Percentiles rank a stretch among this genome's conserved stretches.
Conservation (phyloP, 768 basidiomycete species). For the Xerocomellus chrysenteron region DNA sequence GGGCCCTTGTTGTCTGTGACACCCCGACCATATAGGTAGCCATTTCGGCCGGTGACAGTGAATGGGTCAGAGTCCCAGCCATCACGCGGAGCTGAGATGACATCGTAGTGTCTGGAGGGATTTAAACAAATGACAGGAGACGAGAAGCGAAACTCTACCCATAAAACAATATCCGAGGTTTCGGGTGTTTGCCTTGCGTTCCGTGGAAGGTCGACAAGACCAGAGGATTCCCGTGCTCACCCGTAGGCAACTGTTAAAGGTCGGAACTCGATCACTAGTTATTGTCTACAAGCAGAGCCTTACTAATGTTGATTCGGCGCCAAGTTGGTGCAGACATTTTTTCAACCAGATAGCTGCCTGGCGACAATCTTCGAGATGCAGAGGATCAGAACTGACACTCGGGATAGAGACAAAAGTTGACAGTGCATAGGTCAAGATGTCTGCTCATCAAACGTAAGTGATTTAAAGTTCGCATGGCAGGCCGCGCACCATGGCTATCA, state of each 20-base stretch:
- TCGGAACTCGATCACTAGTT: neutral
- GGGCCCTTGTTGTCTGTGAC: conserved; percentile 97
- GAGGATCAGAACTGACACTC: conserved; percentile 71
- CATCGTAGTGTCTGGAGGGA: conserved; percentile 82
- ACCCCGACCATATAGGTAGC: conserved; percentile 88
- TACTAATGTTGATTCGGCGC: conserved; percentile 78
- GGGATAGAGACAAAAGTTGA: conserved; percentile 86
- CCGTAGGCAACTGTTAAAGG: conserved; percentile 63
- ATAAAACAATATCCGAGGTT: conserved; percentile 85
- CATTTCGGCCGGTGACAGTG: conserved; percentile 75
- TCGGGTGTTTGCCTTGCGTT: conserved; percentile 52
- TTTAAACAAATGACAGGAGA: neutral
- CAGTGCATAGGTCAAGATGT: conserved; percentile 75
- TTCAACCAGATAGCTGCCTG: conserved; percentile 93
- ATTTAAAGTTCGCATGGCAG: neutral
- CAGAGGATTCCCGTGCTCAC: conserved; percentile 78
- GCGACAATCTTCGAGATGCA: conserved; percentile 81
- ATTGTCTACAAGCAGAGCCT: conserved; percentile 17
- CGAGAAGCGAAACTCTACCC: conserved; percentile 47
- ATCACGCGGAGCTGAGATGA: conserved; percentile 74
- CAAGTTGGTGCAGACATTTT: conserved; percentile 84
- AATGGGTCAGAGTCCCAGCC: conserved; percentile 89
- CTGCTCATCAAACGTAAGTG: conserved; percentile 33
- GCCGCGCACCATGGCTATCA: conserved; percentile 22
- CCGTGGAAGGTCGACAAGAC: conserved; percentile 88